These are phyloP conservation scores for Rostrohypoxylon terebratum DNA, from an alignment of 495 filamentous ascomycete genomes.

Conservation along the genomic window DNA sequence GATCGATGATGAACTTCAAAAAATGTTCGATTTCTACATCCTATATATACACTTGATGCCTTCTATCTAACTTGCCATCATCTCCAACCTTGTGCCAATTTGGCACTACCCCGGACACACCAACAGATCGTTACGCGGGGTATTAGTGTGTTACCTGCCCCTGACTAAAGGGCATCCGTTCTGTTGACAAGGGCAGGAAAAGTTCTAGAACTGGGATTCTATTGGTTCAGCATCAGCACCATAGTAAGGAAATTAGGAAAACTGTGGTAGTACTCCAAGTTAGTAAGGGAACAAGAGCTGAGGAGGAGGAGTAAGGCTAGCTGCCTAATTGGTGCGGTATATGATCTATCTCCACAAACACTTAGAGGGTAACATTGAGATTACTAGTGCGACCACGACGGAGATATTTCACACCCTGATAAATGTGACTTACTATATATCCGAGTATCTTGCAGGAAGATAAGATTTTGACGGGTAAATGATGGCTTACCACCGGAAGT, in stretches of 20 bases:
- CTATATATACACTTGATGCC: slow-evolving; percentile 33
- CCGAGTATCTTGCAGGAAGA: background rate
- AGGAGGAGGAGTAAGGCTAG: slow-evolving; percentile 33
- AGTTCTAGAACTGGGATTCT: slow-evolving; percentile 6
- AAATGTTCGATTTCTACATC: background rate
- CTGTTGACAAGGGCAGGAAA: slow-evolving; percentile 1
- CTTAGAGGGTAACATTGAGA: slow-evolving; percentile 30
- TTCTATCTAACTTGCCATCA: background rate
- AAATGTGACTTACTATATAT: slow-evolving; percentile 24
- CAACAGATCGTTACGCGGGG: slow-evolving; percentile 6
- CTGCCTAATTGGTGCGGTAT: slow-evolving; percentile 33
- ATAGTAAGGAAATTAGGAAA: slow-evolving; percentile 37
- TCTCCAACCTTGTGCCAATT: background rate
- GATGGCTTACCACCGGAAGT: slow-evolving; percentile 18
- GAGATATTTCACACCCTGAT: slow-evolving; percentile 26
- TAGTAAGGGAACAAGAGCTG: slow-evolving; percentile 36
- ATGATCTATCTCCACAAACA: slow-evolving; percentile 37
- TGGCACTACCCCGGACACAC: slow-evolving; percentile 7
- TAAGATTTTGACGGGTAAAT: slow-evolving; percentile 5
- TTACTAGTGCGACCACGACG: slow-evolving; percentile 36
- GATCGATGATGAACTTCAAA: slow-evolving; percentile 10
- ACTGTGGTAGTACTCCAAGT: background rate
- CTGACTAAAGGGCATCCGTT: slow-evolving; percentile 7
- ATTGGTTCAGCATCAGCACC: slow-evolving; percentile 27
- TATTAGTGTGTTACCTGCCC: slow-evolving; percentile 1